Evolutionary conservation across 2,329 filamentous ascomycete genomes (phyloP), one percentile per base, ranked within the genome.

Genomic region (Ustilaginoidea virens): DNA sequence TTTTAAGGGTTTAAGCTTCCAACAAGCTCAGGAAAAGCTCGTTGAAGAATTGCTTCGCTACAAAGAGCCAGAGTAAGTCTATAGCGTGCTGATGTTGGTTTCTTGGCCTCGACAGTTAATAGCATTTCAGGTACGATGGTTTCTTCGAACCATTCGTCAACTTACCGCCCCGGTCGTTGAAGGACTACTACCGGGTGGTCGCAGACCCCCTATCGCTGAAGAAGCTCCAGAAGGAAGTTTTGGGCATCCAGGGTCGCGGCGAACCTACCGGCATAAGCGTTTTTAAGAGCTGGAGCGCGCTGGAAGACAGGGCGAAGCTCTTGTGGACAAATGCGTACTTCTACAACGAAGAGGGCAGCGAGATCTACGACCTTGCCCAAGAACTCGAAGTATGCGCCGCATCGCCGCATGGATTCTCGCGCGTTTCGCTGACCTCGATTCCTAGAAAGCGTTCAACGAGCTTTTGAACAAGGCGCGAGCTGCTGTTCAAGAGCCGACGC

Each of bases 311-410:
- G 44, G 66, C 81, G 9, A 80, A 74, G 42, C 65, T 81, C 29
- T 74, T 94, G 24, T 94, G 86, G 86, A 68, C 66, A 27, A 94
- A 94, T 51, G 83, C 85, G 0, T 79, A 74, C 44, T 77, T 77
- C 34, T 94, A 87, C 60, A 94, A 94, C 40, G 82, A 93, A 50
- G 85, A 93, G 46, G 80, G 78, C 4, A 93, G 86, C 44, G 78
- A 83, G 11, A 86, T 93, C 29, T 82, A 75, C 38, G 62, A 69
- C 14, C 61, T 90, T 35, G 82, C 83, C 1, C 69, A 74, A 27
- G 74, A 90, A 34, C 68, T 94, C 5, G 76, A 92, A 69, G 81
- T 82, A 57, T 27, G 43, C 16, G 5, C 21, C 4, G n/a, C n/a
- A n/a, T n/a, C n/a, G n/a, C n/a, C n/a, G n/a, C n/a, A n/a, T n/a